Conservation (phyloP, 208 protist genomes). For the Tritrichomonas musculus region DNA sequence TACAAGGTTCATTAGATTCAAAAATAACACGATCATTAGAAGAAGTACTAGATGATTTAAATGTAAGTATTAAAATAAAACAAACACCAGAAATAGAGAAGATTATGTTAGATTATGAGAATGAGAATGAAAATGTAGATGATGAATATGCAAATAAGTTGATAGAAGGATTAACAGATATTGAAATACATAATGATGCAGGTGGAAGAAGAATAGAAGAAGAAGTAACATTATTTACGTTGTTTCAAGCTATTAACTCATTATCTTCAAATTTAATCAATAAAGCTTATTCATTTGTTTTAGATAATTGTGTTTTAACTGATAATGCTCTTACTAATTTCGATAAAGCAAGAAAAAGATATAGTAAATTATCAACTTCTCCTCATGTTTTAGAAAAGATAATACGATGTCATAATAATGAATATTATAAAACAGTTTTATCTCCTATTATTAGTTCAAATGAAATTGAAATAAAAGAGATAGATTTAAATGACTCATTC, state of each 20-base stretch:
- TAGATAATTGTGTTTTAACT: not conserved
- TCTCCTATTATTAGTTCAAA: not conserved
- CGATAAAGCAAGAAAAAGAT: not conserved
- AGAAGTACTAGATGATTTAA: not conserved
- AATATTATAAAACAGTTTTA: not conserved
- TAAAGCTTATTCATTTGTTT: not conserved
- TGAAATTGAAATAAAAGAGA: not conserved
- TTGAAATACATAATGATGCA: not conserved
- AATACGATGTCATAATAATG: not conserved
- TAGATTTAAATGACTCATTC: not conserved
- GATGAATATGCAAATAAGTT: not conserved
- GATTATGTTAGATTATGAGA: too few species aligned
- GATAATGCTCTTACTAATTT: not conserved
- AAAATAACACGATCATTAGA: not conserved
- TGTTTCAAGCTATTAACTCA: not conserved
- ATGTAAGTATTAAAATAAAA: not conserved
- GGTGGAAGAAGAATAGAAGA: not conserved
- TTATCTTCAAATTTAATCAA: not conserved
- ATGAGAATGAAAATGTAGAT: not conserved
- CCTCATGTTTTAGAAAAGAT: not conserved
- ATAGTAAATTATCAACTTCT: not conserved
- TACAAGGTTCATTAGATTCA: not conserved
- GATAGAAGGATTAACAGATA: not conserved
- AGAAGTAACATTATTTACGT: not conserved
- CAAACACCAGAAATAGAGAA: not conserved